Conservation (phyloP, 371 early-diverging fungal species). For the Mucor saturninus region DNA sequence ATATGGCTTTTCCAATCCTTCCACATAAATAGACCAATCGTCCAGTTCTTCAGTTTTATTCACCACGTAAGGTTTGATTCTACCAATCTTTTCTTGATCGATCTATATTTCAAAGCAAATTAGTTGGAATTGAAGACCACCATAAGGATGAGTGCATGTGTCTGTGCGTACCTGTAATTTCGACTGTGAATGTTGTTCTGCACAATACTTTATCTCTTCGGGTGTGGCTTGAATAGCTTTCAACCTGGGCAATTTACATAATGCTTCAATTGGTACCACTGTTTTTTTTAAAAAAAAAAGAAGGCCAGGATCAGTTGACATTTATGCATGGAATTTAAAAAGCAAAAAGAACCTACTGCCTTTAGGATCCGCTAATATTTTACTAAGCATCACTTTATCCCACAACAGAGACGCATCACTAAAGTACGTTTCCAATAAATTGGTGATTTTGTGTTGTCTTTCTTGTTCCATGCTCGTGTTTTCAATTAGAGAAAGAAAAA, state of each 20-base stretch:
- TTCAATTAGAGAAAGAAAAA: too few species aligned
- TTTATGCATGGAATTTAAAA: neutral
- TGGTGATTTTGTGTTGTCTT: conserved; percentile 31
- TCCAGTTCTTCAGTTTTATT: conserved; percentile 40
- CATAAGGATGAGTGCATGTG: neutral
- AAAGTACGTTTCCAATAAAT: conserved; percentile 44
- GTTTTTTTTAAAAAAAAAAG: neutral
- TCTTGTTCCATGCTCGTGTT: neutral
- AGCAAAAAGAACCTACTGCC: conserved; percentile 35
- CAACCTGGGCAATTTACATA: conserved; percentile 28
- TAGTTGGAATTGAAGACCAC: too few species aligned
- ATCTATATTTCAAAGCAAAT: conserved; percentile 1
- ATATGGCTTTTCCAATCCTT: conserved; percentile 36
- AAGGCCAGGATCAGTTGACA: neutral
- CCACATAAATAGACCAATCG: conserved; percentile 51
- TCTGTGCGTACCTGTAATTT: conserved; percentile 26
- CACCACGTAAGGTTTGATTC: conserved; percentile 41
- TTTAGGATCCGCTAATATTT: conserved; percentile 30
- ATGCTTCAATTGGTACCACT: conserved; percentile 34
- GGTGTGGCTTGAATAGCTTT: conserved; percentile 25
- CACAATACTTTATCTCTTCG: conserved; percentile 35
- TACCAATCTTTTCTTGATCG: conserved; percentile 21
- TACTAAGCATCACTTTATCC: conserved; percentile 42
- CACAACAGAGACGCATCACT: conserved; percentile 49
- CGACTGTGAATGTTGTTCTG: conserved; percentile 9